phyloP scores from a whole-genome alignment of 2,329 filamentous ascomycete genomes.

The Aspergillus udagawae region DNA sequence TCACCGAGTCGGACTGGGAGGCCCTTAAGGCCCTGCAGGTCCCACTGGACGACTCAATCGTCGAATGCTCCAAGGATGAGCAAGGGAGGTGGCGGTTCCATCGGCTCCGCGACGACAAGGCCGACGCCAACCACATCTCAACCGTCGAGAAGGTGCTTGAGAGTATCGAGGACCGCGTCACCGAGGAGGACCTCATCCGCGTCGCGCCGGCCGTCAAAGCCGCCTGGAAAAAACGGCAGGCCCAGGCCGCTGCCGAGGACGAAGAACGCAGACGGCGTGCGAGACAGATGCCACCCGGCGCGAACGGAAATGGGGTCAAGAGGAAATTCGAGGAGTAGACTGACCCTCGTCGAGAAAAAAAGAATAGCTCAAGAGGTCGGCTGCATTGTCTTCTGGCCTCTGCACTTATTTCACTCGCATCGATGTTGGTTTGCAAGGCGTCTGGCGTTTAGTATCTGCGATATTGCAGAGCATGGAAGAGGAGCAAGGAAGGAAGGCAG shows the following conservation, averaged over 20 bases:
- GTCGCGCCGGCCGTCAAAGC: conserved; percentile 68
- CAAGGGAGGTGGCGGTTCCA: conserved; percentile 77
- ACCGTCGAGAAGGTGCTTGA: conserved; percentile 83
- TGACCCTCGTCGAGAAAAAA: neutral
- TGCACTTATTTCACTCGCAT: neutral
- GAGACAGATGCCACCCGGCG: conserved; percentile 22
- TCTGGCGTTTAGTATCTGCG: conserved; percentile 11
- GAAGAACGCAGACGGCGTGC: conserved; percentile 23
- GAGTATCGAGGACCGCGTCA: conserved; percentile 82
- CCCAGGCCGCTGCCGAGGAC: conserved; percentile 29
- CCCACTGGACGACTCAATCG: conserved; percentile 78
- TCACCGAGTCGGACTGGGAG: conserved; percentile 80
- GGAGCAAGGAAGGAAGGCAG: neutral
- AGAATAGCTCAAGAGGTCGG: neutral
- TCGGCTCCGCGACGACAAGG: conserved; percentile 89
- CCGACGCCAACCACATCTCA: conserved; percentile 80
- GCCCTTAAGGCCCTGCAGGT: conserved; percentile 67
- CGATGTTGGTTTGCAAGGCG: conserved; percentile 16
- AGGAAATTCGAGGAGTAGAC: conserved; percentile 39
- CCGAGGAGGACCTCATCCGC: conserved; percentile 71
- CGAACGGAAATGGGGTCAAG: conserved; percentile 36
- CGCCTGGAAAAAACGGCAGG: conserved; percentile 68
- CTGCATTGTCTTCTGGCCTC: conserved; percentile 1
- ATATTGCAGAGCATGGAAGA: neutral
- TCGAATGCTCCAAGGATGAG: conserved; percentile 82